Percentiles rank a stretch among this genome's conserved stretches.
These are phyloP conservation scores for Vitis labrusca DNA, from an alignment of 164 flowering plant species.

Conservation along the genomic window DNA sequence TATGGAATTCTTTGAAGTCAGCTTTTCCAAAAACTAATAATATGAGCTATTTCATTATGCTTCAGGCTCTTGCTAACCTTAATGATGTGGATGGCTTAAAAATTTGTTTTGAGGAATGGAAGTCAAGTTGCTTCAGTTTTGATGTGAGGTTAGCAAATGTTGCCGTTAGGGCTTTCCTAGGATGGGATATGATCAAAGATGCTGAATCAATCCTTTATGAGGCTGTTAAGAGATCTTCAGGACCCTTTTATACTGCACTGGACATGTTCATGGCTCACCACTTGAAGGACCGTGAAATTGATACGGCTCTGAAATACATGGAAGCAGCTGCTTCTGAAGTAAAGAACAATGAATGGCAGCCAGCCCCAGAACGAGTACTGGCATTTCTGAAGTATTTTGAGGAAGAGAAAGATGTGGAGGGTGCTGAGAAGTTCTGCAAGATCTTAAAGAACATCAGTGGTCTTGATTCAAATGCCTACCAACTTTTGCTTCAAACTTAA, in stretches of 20 bases:
- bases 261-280: constrained; percentile 48
- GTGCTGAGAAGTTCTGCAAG: constrained; percentile 57
- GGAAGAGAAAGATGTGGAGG: constrained; percentile 42
- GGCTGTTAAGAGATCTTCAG: constrained; percentile 27
- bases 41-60: constrained; percentile 50
- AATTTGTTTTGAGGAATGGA: constrained; percentile 62
- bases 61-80: constrained; percentile 57
- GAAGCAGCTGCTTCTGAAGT: constrained; percentile 35
- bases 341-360: constrained; percentile 40
- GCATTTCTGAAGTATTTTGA: constrained; percentile 44
- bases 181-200: constrained; percentile 52
- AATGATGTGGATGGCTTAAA: constrained; percentile 45
- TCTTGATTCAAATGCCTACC: constrained; percentile 34
- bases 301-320: constrained; percentile 42
- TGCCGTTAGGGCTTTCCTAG: constrained; percentile 38
- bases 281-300: constrained; percentile 32
- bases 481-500: constrained; percentile 43
- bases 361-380: constrained; percentile 21
- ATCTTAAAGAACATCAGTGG: constrained; percentile 39
- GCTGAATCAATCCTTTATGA: constrained; percentile 40
- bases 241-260: constrained; percentile 28
- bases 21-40: constrained; percentile 40
- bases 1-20: constrained; percentile 50
- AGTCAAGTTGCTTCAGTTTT: constrained; percentile 31
- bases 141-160: constrained; percentile 52